Conservation (phyloP, 2,329 filamentous ascomycete genomes). For the Beauveria australis region DNA sequence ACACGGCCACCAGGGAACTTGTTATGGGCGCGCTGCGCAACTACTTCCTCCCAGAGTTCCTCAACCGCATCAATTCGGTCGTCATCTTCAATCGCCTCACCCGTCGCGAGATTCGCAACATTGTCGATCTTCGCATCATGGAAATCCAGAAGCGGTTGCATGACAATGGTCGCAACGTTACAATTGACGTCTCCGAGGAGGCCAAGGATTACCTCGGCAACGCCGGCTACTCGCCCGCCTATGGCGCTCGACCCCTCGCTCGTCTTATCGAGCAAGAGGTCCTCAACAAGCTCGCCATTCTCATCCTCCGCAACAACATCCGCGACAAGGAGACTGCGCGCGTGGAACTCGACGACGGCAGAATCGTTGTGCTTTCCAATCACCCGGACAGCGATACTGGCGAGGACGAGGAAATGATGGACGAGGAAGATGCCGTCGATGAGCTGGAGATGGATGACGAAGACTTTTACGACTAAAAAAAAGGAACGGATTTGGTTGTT, state of each 20-base stretch:
- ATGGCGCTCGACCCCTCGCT: constrained; percentile 81
- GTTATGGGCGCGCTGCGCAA: constrained; percentile 86
- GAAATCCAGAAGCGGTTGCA: constrained; percentile 91
- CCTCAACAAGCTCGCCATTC: constrained; percentile 82
- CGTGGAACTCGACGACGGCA: constrained; percentile 71
- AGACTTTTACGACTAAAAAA: constrained; percentile 38
- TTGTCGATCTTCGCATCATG: constrained; percentile 78
- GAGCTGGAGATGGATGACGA: constrained; percentile 60
- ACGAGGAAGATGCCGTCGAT: constrained; percentile 63
- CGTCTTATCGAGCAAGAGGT: constrained; percentile 96
- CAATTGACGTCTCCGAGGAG: constrained; percentile 72
- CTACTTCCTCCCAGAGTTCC: constrained; percentile 97
- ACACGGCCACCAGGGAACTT: constrained; percentile 74
- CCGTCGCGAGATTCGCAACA: constrained; percentile 81
- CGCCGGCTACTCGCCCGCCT: constrained; percentile 89
- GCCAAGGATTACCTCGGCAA: constrained; percentile 90
- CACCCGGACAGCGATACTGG: constrained; percentile 56
- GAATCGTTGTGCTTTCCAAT: constrained; percentile 75
- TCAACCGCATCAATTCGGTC: constrained; percentile 92
- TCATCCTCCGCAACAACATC: constrained; percentile 80
- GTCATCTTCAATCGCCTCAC: constrained; percentile 99
- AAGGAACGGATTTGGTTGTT: background rate
- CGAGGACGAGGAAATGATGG: constrained; percentile 65
- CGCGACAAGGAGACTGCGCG: constrained; percentile 76
- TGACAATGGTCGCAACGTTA: constrained; percentile 76